A percentile compares a stretch with the other conserved stretches of the same genome.
Evolutionary conservation across 176 grass and related monocot species (phyloP).

Genomic region (Ampelocalamus luodianensis): DNA sequence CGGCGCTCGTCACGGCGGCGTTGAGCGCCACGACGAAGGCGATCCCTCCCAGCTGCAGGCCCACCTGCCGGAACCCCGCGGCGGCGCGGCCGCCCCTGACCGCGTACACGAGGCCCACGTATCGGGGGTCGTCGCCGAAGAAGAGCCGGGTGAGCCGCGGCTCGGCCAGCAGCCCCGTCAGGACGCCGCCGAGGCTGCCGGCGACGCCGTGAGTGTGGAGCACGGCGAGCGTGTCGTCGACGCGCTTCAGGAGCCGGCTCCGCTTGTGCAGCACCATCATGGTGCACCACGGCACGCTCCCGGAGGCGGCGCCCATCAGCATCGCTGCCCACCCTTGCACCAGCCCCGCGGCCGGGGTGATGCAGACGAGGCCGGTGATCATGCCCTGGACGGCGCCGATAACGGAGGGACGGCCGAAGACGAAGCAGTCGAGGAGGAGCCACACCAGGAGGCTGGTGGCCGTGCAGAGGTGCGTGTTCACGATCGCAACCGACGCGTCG

Average conservation of each 20-base stretch:
- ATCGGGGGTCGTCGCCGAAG: conserved; percentile 74
- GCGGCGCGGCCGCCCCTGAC: conserved; percentile 49
- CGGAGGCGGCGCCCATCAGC: conserved; percentile 65
- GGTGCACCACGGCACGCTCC: conserved; percentile 80
- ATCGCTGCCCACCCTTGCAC: conserved; percentile 84
- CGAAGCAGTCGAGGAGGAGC: conserved; percentile 64
- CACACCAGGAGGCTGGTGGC: conserved; percentile 75
- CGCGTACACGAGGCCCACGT: conserved; percentile 70
- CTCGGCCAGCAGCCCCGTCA: conserved; percentile 65
- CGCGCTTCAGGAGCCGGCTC: conserved; percentile 47
- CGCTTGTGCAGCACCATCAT: conserved; percentile 89
- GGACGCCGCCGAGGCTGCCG: conserved; percentile 69
- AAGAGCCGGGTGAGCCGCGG: conserved; percentile 63
- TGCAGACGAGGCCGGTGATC: conserved; percentile 94
- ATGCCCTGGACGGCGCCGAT: conserved; percentile 88
- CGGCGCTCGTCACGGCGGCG: conserved; percentile 46
- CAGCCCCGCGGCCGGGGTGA: conserved; percentile 66
- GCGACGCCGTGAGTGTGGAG: conserved; percentile 84
- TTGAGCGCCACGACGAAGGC: conserved; percentile 64
- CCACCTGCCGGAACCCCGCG: conserved; percentile 69
- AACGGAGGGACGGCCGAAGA: conserved; percentile 66
- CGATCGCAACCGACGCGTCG: conserved; percentile 64
- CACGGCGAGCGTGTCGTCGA: conserved; percentile 84
- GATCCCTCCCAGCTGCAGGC: conserved; percentile 70
- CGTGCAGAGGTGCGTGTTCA: conserved; percentile 88